Evolutionary conservation across 441 rosid genomes (phyloP).

Genomic region (Kokia cookei): DNA sequence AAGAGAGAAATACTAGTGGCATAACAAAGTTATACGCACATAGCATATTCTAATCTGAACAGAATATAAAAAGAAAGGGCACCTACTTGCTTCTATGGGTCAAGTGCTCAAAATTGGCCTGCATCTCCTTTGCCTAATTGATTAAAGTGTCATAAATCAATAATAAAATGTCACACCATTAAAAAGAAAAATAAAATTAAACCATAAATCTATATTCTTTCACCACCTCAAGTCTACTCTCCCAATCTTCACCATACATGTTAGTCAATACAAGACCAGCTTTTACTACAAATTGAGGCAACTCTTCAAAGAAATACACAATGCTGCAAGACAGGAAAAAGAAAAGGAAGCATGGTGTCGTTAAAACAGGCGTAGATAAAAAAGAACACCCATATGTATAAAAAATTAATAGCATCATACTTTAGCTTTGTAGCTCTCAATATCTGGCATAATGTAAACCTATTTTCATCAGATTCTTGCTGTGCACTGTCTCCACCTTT

Average conservation of each 20-base stretch:
- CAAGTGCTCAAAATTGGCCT: constrained; percentile 74
- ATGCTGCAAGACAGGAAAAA: constrained; percentile 39
- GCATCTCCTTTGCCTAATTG: constrained; percentile 77
- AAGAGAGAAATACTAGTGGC: neutral
- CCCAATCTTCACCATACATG: constrained; percentile 80
- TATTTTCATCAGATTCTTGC: constrained; percentile 33
- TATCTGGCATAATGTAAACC: constrained; percentile 64
- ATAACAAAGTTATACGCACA: neutral
- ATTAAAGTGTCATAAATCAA: constrained; percentile 9
- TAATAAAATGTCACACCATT: neutral
- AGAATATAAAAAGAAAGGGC: constrained; percentile 1
- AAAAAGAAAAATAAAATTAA: neutral
- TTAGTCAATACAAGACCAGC: constrained; percentile 62
- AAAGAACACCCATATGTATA: neutral
- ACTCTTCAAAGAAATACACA: constrained; percentile 74
- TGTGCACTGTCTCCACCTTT: constrained; percentile 31
- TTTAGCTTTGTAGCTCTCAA: constrained; percentile 67
- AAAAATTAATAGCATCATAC: constrained; percentile 30
- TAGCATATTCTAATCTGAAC: neutral
- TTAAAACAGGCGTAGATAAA: neutral
- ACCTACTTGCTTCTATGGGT: constrained; percentile 76
- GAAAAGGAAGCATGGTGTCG: constrained; percentile 3
- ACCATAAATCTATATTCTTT: neutral
- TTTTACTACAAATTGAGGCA: constrained; percentile 81
- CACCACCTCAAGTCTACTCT: constrained; percentile 76